Conservation (phyloP, 2,329 filamentous ascomycete species). For the Fusarium austroafricanum region DNA sequence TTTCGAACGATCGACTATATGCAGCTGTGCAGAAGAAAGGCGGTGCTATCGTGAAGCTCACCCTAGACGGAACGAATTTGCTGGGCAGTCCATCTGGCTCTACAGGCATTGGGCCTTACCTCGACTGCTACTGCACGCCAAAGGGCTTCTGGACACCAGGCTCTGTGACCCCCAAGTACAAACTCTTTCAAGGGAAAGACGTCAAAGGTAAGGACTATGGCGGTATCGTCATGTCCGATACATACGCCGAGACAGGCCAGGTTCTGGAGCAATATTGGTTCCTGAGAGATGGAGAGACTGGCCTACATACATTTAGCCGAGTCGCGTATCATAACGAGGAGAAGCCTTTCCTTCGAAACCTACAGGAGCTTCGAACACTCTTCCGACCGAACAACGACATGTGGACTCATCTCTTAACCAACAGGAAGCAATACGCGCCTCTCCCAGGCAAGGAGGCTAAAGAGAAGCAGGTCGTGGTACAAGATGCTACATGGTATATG, state of each 20-base stretch:
- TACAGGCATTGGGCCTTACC: constrained; percentile 66
- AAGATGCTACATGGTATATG: constrained; percentile 73
- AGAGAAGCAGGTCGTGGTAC: constrained; percentile 61
- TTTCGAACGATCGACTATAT: constrained; percentile 55
- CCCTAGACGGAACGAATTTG: constrained; percentile 59
- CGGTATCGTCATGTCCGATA: constrained; percentile 69
- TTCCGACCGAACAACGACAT: constrained; percentile 69
- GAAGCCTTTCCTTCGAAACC: constrained; percentile 65
- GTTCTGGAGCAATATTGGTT: constrained; percentile 74
- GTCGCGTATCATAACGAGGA: constrained; percentile 69
- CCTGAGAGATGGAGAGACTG: constrained; percentile 70
- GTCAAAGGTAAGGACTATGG: constrained; percentile 64
- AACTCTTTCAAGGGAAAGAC: constrained; percentile 60
- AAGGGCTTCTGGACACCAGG: constrained; percentile 70
- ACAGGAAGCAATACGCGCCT: constrained; percentile 65
- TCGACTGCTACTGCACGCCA: constrained; percentile 73
- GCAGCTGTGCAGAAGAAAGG: constrained; percentile 53
- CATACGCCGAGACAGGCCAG: constrained; percentile 68
- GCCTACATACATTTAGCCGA: constrained; percentile 70
- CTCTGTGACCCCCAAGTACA: constrained; percentile 56
- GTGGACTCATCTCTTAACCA: constrained; percentile 72
- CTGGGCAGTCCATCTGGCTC: constrained; percentile 55
- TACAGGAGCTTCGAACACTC: constrained; percentile 71
- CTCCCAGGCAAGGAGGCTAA: constrained; percentile 51
- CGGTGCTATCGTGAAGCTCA: constrained; percentile 52